Conservation (phyloP, 768 basidiomycete species). For the Pulveroboletus frians region DNA sequence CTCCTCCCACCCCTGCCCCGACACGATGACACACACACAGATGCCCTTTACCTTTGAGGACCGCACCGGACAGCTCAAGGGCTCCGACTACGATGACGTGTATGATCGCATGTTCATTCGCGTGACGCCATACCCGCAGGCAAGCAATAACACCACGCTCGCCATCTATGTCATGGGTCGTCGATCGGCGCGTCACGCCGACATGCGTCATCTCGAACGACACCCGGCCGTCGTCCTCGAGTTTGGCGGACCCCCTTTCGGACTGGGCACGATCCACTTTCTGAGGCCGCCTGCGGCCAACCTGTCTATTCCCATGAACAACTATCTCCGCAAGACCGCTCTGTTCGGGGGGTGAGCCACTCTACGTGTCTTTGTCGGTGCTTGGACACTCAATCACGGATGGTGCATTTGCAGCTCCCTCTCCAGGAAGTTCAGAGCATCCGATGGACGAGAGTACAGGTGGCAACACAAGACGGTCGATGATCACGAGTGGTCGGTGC, state of each 20-base stretch:
- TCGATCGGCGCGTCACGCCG: constrained; percentile 56
- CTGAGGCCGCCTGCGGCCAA: constrained; percentile 35
- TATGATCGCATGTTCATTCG: constrained; percentile 73
- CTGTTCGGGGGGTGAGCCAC: constrained; percentile 58
- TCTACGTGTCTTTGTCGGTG: not conserved
- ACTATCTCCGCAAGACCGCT: constrained; percentile 58
- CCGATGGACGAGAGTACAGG: constrained; percentile 65
- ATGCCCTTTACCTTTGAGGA: constrained; percentile 64
- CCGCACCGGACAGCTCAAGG: constrained; percentile 50
- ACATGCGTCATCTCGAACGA: constrained; percentile 46
- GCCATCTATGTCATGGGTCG: constrained; percentile 64
- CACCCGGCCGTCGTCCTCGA: constrained; percentile 55
- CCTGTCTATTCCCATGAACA: constrained; percentile 52
- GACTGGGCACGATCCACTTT: constrained; percentile 58
- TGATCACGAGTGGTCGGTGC: constrained; percentile 72
- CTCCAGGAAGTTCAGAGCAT: constrained; percentile 61
- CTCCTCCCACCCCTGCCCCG: no score
- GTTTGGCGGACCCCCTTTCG: constrained; percentile 47
- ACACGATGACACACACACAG: constrained; percentile 20
- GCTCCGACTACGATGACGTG: constrained; percentile 70
- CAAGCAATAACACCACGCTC: constrained; percentile 31
- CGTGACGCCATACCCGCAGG: constrained; percentile 46
- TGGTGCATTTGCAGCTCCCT: constrained; percentile 44
- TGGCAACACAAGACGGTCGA: constrained; percentile 54
- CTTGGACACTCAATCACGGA: not conserved